Percentiles rank a stretch among this genome's conserved stretches.
phyloP scores from a whole-genome alignment of 169 alveolate genomes.

The Cryptosporidium sp. region DNA sequence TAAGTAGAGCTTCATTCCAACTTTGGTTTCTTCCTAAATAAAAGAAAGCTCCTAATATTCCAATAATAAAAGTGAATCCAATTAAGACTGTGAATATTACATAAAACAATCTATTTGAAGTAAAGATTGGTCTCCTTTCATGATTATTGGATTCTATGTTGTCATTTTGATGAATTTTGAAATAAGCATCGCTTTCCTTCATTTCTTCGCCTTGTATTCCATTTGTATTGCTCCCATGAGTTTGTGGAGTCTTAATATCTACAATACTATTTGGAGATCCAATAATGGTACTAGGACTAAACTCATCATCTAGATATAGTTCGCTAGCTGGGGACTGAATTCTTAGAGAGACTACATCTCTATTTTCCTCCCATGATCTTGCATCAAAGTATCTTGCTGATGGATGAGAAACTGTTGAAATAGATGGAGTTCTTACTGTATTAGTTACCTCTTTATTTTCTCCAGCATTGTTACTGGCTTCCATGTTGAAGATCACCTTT shows the following conservation, averaged over 20 bases:
- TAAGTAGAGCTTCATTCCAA: slow-evolving; percentile 20
- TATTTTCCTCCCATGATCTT: slow-evolving; percentile 69
- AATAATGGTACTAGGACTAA: slow-evolving; percentile 63
- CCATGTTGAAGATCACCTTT: background rate
- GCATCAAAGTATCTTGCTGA: slow-evolving; percentile 73
- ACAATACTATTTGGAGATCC: slow-evolving; percentile 68
- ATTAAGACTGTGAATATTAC: background rate
- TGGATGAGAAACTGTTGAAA: slow-evolving; percentile 57
- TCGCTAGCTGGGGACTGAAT: slow-evolving; percentile 74
- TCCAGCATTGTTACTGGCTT: slow-evolving; percentile 3
- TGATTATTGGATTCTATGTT: background rate
- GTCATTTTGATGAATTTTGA: background rate
- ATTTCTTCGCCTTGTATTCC: slow-evolving; percentile 32
- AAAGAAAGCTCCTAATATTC: slow-evolving; percentile 55
- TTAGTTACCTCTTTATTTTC: slow-evolving; percentile 19
- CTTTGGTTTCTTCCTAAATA: slow-evolving; percentile 13
- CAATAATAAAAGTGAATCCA: slow-evolving; percentile 47
- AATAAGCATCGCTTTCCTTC: slow-evolving; percentile 5
- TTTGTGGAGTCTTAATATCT: slow-evolving; percentile 58
- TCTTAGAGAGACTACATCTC: slow-evolving; percentile 50
- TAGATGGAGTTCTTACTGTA: slow-evolving; percentile 46
- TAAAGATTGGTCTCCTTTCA: background rate
- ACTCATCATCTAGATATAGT: slow-evolving; percentile 63
- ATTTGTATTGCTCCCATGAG: background rate
- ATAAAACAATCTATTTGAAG: slow-evolving; percentile 51